Evolutionary conservation across 805 yeast species (phyloP), one percentile per base, ranked within the genome.

Genomic region (Pichia insulana): DNA sequence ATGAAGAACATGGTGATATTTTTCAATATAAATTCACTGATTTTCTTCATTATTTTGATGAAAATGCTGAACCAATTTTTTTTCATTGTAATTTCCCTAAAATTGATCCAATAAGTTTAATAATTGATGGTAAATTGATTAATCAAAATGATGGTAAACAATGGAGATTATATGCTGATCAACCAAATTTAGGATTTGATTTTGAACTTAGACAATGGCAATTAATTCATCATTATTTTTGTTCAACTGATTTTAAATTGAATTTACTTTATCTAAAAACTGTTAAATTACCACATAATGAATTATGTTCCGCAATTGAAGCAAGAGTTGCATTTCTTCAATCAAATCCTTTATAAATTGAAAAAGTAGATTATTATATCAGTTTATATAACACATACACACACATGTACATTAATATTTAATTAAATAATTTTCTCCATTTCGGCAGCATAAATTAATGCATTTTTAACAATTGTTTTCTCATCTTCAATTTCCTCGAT

Each of bases 371-470:
- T n/a, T n/a, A n/a, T n/a, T n/a, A n/a, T n/a, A n/a, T n/a, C n/a
- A n/a, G n/a, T n/a, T n/a, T n/a, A n/a, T n/a, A n/a, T n/a, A 22
- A 22, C 25, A 22, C 25, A 22, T 8, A 22, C 25, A 22, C 25
- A 22, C 25, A 22, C 25, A 22, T 22, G 25, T 22, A 22, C 8
- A 22, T 8, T 22, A 22, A 22, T 6, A n/a, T n/a, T n/a, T 25
- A 17, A 20, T 34, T 73, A 89, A 39, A 90, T 80, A 61, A 90
- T 92, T 16, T 92, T 83, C 67, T 92, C 98, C 58, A 92, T 78
- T 63, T 87, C 92, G 48, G 80, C 82, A 11, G 97, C 97, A 57
- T 88, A 90, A 47, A 73, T 77, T 50, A 90, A 72, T n/a, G 89
- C 76, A 57, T 83, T 82, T 51, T 70, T 79, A 42, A 87, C 77